These are phyloP conservation scores for Tylopilus balloui DNA, from an alignment of 768 basidiomycete species.

Conservation along the genomic window DNA sequence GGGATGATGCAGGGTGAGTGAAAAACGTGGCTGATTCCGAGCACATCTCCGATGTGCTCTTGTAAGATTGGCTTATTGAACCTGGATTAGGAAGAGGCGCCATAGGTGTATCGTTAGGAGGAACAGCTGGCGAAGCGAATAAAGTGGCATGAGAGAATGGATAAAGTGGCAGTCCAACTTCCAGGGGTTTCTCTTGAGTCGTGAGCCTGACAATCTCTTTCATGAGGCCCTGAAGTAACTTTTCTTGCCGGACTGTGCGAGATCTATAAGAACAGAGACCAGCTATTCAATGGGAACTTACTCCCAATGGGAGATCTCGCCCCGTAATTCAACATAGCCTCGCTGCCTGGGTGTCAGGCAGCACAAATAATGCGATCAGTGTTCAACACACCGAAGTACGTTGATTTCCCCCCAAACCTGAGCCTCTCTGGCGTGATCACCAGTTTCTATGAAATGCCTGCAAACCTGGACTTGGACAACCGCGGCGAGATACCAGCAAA, in stretches of 20 bases:
- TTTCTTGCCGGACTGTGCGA: constrained; percentile 71
- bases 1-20: constrained; percentile 2
- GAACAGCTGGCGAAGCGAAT: constrained; percentile 48
- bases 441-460: constrained; percentile 79
- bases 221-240: constrained; percentile 78
- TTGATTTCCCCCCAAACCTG: constrained; percentile 88
- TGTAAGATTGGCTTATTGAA: constrained; percentile 4
- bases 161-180: constrained; percentile 76
- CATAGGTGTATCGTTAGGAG: constrained; percentile 27
- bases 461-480: constrained; percentile 83
- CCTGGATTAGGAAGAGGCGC: constrained; percentile 29
- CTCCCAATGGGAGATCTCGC: constrained; percentile 77
- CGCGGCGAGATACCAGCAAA: constrained; percentile 89
- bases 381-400: constrained; percentile 56
- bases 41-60: constrained; percentile 8
- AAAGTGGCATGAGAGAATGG: constrained; percentile 70
- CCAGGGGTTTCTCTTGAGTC: constrained; percentile 71
- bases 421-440: constrained; percentile 69
- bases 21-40: constrained; percentile 4
- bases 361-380: neutral
- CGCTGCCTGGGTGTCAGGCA: constrained; percentile 39
- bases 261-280: constrained; percentile 4
- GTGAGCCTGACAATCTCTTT: constrained; percentile 81
- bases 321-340: constrained; percentile 82
- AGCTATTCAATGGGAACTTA: constrained; percentile 36